Evolutionary conservation across 176 grass and related monocot genomes (phyloP).

Genomic region (Triticum aestivum): IWGSC_CS_RefSeq_v2.1 NC_057810.1:695670459-695670958

Average conservation of each 20-base stretch:
- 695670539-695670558: conserved; percentile 6
- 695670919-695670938: conserved; percentile 45
- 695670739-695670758: conserved; percentile 31
- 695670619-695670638: background rate
- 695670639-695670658: conserved; percentile 69
- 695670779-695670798: conserved; percentile 6
- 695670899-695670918: conserved; percentile 19
- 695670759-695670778: conserved; percentile 36
- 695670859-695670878: conserved; percentile 27
- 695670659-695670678: conserved; percentile 99
- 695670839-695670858: conserved; percentile 66
- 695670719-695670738: conserved; percentile 40
- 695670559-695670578: background rate
- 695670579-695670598: background rate
- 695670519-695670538: background rate
- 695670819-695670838: conserved; percentile 38
- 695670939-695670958: conserved; percentile 46
- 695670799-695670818: conserved; percentile 34
- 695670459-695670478: conserved; percentile 17
- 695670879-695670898: conserved; percentile 12
- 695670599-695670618: conserved; percentile 14
- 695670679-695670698: conserved; percentile 51
- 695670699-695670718: conserved; percentile 21
- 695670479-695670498: conserved; percentile 20
- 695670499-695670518: background rate